Conservation (phyloP, 768 basidiomycete species). For the Coprinopsis cinerea region DNA sequence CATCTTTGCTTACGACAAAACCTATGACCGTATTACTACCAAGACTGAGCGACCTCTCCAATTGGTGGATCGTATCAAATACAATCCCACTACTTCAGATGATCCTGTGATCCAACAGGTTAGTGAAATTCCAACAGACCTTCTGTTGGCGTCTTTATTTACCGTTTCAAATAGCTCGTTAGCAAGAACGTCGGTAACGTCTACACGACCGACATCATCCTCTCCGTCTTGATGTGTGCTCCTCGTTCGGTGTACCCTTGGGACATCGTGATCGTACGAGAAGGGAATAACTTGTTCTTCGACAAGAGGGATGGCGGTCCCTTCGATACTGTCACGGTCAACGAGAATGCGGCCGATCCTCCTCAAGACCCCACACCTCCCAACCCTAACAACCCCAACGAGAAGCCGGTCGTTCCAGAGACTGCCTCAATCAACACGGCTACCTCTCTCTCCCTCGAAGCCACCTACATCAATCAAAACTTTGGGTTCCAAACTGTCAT, state of each 20-base stretch:
- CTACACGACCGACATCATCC: constrained; percentile 93
- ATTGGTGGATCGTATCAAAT: constrained; percentile 89
- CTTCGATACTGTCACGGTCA: constrained; percentile 96
- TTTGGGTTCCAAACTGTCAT: constrained; percentile 94
- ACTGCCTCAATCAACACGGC: constrained; percentile 87
- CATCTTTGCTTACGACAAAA: constrained; percentile 87
- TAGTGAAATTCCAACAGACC: constrained; percentile 7
- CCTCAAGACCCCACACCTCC: constrained; percentile 77
- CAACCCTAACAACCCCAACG: constrained; percentile 72
- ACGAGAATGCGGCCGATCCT: constrained; percentile 96
- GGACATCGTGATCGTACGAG: constrained; percentile 94
- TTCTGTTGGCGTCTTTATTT: constrained; percentile 5
- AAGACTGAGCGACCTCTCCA: constrained; percentile 89
- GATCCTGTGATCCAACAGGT: constrained; percentile 96
- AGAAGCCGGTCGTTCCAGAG: constrained; percentile 58
- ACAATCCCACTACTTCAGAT: constrained; percentile 96
- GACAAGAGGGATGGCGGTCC: constrained; percentile 98
- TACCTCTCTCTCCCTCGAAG: constrained; percentile 90
- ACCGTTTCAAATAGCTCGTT: constrained; percentile 51
- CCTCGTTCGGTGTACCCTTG: constrained; percentile 95
- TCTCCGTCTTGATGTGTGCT: constrained; percentile 94
- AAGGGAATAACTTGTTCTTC: constrained; percentile 89
- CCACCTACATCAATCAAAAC: constrained; percentile 98
- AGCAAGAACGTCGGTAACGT: constrained; percentile 76
- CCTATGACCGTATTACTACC: constrained; percentile 92